Evolutionary conservation across 768 basidiomycete genomes (phyloP).

Genomic region (Gautieria morchelliformis): DNA sequence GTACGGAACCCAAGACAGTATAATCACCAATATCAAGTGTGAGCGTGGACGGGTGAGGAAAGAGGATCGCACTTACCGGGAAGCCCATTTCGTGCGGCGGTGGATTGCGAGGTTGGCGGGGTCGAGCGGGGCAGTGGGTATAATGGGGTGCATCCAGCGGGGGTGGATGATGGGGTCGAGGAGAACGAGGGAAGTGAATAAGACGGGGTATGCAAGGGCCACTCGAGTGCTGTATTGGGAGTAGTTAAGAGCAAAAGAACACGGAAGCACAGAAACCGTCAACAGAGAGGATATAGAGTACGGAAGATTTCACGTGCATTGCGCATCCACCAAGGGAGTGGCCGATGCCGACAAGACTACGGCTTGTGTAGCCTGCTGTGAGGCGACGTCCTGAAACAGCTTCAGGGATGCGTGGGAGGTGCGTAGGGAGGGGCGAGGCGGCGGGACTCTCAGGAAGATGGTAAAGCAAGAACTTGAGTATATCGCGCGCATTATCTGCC

Average conservation of each 20-base stretch:
- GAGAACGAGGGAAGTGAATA: slow-evolving; percentile 66
- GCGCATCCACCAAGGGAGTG: slow-evolving; percentile 83
- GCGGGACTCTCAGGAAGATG: slow-evolving; percentile 45
- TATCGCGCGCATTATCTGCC: slow-evolving; percentile 68
- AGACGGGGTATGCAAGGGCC: slow-evolving; percentile 47
- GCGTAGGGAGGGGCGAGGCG: slow-evolving; percentile 34
- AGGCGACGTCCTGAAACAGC: slow-evolving; percentile 33
- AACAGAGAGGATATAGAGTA: background rate
- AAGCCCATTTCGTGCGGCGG: slow-evolving; percentile 56
- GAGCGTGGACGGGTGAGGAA: background rate
- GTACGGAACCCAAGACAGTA: background rate
- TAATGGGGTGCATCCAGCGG: slow-evolving; percentile 7
- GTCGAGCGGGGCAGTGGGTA: background rate
- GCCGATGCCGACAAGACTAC: slow-evolving; percentile 60
- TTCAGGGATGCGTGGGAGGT: slow-evolving; percentile 40
- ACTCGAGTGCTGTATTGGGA: slow-evolving; percentile 43
- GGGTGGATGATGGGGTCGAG: slow-evolving; percentile 65
- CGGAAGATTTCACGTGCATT: slow-evolving; percentile 37
- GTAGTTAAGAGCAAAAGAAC: background rate
- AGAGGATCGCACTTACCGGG: slow-evolving; percentile 29
- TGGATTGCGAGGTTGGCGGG: slow-evolving; percentile 36
- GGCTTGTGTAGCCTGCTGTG: slow-evolving; percentile 36
- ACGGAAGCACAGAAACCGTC: background rate
- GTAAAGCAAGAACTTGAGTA: slow-evolving; percentile 61
- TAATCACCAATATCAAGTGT: background rate